Percentiles rank a stretch among this genome's conserved stretches.
phyloP scores from a whole-genome alignment of 495 filamentous ascomycete genomes.

The Penicillium canescens region DNA sequence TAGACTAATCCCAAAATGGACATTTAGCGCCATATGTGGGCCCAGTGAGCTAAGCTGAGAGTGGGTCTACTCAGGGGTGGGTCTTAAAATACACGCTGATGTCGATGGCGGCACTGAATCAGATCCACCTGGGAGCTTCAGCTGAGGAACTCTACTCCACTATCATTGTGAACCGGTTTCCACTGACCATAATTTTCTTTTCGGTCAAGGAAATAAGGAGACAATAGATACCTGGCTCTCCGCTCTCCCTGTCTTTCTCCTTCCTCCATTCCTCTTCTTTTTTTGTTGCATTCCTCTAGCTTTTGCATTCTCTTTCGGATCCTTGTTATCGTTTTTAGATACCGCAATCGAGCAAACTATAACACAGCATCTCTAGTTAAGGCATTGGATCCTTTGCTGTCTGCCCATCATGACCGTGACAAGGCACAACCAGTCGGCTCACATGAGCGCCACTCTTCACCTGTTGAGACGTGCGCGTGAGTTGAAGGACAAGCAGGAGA shows the following conservation, averaged over 20 bases:
- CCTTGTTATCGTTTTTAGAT: neutral
- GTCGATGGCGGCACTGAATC: too few species aligned
- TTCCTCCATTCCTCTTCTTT: neutral
- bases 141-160: too few species aligned
- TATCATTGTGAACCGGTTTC: too few species aligned
- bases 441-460: slow-evolving; percentile 1
- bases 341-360: neutral
- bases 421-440: slow-evolving; percentile 1
- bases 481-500: slow-evolving; percentile 3
- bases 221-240: too few species aligned
- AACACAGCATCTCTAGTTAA: neutral
- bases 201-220: too few species aligned
- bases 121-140: too few species aligned
- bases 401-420: neutral
- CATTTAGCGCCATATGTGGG: too few species aligned
- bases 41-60: too few species aligned
- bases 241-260: neutral
- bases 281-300: neutral
- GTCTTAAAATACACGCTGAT: too few species aligned
- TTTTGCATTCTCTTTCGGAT: neutral
- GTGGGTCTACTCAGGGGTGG: too few species aligned
- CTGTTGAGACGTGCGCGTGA: slow-evolving; percentile 1
- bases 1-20: too few species aligned
- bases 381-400: too few species aligned
- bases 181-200: neutral